phyloP scores from a whole-genome alignment of 2,329 filamentous ascomycete species.

The Fusarium sp. region DNA sequence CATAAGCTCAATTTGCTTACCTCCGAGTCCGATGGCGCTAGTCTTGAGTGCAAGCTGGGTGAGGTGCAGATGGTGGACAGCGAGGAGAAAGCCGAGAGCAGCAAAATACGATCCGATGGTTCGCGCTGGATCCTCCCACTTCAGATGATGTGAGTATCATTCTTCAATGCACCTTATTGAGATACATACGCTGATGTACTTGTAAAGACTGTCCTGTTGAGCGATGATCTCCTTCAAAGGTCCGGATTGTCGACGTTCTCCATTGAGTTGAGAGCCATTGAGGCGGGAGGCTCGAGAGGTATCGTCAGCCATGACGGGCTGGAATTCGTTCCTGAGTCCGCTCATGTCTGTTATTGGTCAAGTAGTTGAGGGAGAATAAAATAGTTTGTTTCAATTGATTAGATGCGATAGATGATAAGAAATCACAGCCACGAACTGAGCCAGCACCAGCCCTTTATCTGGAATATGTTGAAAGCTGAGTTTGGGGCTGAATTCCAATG shows the following conservation, averaged over 20 bases:
- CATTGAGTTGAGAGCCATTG: background rate
- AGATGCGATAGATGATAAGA: background rate
- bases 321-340: slow-evolving; percentile 9
- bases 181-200: slow-evolving; percentile 37
- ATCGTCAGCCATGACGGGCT: slow-evolving; percentile 15
- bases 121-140: slow-evolving; percentile 41
- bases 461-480: background rate
- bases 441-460: slow-evolving; percentile 22
- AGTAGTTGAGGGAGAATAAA: background rate
- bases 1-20: background rate
- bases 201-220: slow-evolving; percentile 41
- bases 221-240: slow-evolving; percentile 39
- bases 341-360: slow-evolving; percentile 17
- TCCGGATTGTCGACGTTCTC: slow-evolving; percentile 6
- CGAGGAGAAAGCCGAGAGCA: slow-evolving; percentile 30
- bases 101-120: slow-evolving; percentile 35
- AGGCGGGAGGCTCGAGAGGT: background rate
- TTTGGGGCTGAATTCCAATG: slow-evolving; percentile 19
- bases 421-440: slow-evolving; percentile 11
- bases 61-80: slow-evolving; percentile 30
- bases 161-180: fast-evolving
- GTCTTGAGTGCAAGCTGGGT: slow-evolving; percentile 32
- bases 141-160: background rate
- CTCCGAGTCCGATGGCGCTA: slow-evolving; percentile 30
- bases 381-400: background rate